Percentiles rank a stretch among this genome's conserved stretches.
Evolutionary conservation across 768 basidiomycete species (phyloP).

Genomic region (Mycena galopus): DNA sequence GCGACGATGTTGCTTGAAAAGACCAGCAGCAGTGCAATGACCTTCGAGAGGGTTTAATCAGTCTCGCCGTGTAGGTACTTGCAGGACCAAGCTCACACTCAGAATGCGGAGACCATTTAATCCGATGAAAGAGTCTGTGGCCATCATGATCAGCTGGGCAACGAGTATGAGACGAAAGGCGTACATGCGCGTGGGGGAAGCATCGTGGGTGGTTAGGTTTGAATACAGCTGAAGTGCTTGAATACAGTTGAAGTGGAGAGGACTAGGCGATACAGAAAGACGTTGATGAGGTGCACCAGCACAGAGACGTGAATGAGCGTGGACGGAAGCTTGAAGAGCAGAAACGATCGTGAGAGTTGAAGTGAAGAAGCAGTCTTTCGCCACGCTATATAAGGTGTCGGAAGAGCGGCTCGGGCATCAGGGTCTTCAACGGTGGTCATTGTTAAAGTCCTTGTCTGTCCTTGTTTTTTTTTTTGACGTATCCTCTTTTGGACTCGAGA

Average conservation of each 20-base stretch:
- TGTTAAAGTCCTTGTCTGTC: slow-evolving; percentile 10
- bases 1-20: slow-evolving; percentile 85
- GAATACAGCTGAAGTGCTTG: slow-evolving; percentile 18
- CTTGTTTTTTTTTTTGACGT: slow-evolving; percentile 2
- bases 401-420: slow-evolving; percentile 1
- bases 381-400: neutral
- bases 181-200: slow-evolving; percentile 63
- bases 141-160: neutral
- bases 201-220: slow-evolving; percentile 43
- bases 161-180: slow-evolving; percentile 38
- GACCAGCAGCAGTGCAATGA: slow-evolving; percentile 83
- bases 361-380: neutral
- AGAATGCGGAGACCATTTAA: slow-evolving; percentile 85
- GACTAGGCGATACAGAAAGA: slow-evolving; percentile 30
- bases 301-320: slow-evolving; percentile 36
- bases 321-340: neutral
- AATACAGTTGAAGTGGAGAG: slow-evolving; percentile 20
- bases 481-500: slow-evolving; percentile 10
- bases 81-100: slow-evolving; percentile 50
- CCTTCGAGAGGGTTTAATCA: neutral
- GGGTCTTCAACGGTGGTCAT: slow-evolving; percentile 13
- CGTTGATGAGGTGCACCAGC: slow-evolving; percentile 33
- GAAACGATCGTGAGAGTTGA: neutral
- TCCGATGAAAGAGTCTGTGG: slow-evolving; percentile 73
- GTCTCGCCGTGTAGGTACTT: neutral